Evolutionary conservation across 495 filamentous ascomycete genomes (phyloP).

Genomic region (Daldinia decipiens): DNA sequence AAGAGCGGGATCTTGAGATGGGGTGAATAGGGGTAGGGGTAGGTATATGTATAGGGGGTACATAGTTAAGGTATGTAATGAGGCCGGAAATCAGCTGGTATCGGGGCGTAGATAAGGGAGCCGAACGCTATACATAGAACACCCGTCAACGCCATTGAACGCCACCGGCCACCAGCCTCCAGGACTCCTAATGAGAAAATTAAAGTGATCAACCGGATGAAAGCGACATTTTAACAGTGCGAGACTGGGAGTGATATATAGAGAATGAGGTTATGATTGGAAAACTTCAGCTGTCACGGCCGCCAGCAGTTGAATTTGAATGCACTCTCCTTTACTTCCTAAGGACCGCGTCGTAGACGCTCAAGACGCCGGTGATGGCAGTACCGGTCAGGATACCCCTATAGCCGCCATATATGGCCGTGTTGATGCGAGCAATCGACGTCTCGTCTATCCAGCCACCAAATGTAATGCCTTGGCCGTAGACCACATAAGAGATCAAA

Average conservation of each 20-base stretch:
- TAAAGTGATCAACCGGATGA: constrained; percentile 14
- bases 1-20: background rate
- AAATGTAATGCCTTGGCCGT: constrained; percentile 73
- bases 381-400: constrained; percentile 75
- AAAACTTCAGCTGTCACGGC: background rate
- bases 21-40: background rate
- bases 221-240: constrained; percentile 4
- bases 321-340: constrained; percentile 64
- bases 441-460: constrained; percentile 67
- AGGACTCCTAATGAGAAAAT: constrained; percentile 11
- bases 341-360: constrained; percentile 85
- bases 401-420: constrained; percentile 75
- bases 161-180: constrained; percentile 24
- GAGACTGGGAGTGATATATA: constrained; percentile 9
- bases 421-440: constrained; percentile 69
- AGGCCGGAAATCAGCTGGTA: constrained; percentile 39
- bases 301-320: background rate
- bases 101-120: constrained; percentile 26
- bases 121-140: constrained; percentile 34
- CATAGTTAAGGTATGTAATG: constrained; percentile 4
- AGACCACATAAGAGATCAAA: constrained; percentile 79
- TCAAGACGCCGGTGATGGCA: constrained; percentile 72
- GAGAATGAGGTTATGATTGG: background rate
- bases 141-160: constrained; percentile 45
- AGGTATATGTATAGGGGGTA: background rate